Base-by-base conservation (phyloP, 1,284 basidiomycete species). In the Sporisorium sorghi region DNA sequence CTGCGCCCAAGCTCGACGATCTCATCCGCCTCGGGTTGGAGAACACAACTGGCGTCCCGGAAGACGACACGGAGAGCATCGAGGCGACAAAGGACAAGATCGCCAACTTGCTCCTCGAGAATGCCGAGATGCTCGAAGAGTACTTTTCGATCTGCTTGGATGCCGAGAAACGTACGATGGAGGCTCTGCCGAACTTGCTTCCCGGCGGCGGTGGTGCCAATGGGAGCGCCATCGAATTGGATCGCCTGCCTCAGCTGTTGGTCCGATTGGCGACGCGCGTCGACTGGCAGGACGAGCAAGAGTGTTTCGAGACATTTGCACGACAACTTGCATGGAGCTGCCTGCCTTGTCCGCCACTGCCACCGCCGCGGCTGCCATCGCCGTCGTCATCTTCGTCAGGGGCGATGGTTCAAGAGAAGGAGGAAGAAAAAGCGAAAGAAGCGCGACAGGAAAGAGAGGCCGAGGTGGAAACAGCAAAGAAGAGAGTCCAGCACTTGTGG, bases 41-140 rank as follows among this genome's bases (percentile, higher is more conserved):
- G 10, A 88, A 88, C 2, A 93, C 94, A 82, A 60, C 77, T 9
- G 86, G 83, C 0, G 80, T 86, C 5, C 66, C 81, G 81, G 62
- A 17, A 83, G 85, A 9, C 59, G 87, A 50, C 67, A 77, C 8
- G 58, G 82, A 0, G 80, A 85, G 9, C 86, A 90, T 52, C 21
- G 49, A 69, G 19, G 46, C 43, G 37, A 58, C 52, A 15, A 49
- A n/a, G 46, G 48, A 85, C 77, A 75, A 72, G 28, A 82, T 86
- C 6, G 58, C 73, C 19, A 39, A 65, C 0, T 57, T 85, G 3
- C 69, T 89, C 10, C 54, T 85, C 10, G 82, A 85, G 19, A 88
- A 89, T 15, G 88, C 91, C 5, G 91, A 91, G 12, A 97, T 99
- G 95, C 86, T 99, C 1, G 87, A 90, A 10, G 96, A 98, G 78